These are phyloP conservation scores for Dactylellina sp. DNA, from an alignment of 2,329 filamentous ascomycete species.

Conservation along the genomic window DNA sequence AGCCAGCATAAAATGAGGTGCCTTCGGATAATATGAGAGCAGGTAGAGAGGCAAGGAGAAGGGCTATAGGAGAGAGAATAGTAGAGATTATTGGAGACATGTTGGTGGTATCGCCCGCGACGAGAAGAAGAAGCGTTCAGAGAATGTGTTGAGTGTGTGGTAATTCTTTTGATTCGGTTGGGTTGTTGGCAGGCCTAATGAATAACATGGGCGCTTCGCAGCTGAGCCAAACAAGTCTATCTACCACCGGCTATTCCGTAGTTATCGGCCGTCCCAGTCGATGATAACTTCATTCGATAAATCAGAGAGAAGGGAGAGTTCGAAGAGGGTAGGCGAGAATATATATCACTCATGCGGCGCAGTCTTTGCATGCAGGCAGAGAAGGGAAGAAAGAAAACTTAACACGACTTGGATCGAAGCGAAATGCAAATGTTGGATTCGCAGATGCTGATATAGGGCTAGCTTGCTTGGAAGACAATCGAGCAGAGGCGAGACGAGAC, in stretches of 20 bases:
- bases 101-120: not conserved
- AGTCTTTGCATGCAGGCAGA: not conserved
- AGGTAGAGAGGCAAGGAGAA: slow-evolving; percentile 32
- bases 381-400: too few species aligned
- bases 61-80: slow-evolving; percentile 23
- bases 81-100: slow-evolving; percentile 32
- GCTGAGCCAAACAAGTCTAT: too few species aligned
- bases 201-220: too few species aligned
- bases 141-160: slow-evolving; percentile 24
- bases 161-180: slow-evolving; percentile 14
- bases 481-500: slow-evolving; percentile 25
- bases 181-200: slow-evolving; percentile 1
- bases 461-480: slow-evolving; percentile 4
- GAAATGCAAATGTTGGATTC: slow-evolving; percentile 33
- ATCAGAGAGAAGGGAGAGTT: not conserved
- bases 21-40: slow-evolving; percentile 47
- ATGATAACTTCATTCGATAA: too few species aligned
- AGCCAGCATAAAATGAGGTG: slow-evolving; percentile 35
- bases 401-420: slow-evolving; percentile 13
- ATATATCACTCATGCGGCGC: slow-evolving; percentile 36
- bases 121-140: not conserved
- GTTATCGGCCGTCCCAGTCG: too few species aligned
- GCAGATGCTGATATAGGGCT: slow-evolving; percentile 47
- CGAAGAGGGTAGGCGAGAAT: slow-evolving; percentile 20
- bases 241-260: too few species aligned